Evolutionary conservation across 2,329 filamentous ascomycete genomes (phyloP), one percentile per base, ranked within the genome.

Genomic region (Bipolaris gigantea): DNA sequence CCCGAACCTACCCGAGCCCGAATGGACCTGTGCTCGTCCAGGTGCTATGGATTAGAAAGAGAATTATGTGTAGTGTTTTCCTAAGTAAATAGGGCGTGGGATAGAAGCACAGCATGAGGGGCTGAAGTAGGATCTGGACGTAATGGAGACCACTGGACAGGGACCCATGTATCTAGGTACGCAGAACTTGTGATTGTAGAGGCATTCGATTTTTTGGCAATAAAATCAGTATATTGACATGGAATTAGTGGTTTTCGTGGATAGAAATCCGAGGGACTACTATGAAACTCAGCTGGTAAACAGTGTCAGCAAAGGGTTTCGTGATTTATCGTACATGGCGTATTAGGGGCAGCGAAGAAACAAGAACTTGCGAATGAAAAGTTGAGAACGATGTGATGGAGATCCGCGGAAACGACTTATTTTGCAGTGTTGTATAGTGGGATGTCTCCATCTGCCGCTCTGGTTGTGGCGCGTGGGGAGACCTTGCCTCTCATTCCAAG

Each of bases 401-500:
- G 6, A n/a, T 45, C 35, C 19, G 42, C 15, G 33, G 23, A 43
- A 7, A 27, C 18, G n/a, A 27, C 41, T 46, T 62, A 69, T 42
- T 60, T 70, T 13, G 42, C 40, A 41, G 67, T 42, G 41, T 57
- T 43, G 45, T 67, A 59, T 53, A 70, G 48, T 18, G 61, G 57
- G 9, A 66, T 41, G 4, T 70, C 64, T 18, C 61, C 59, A 16
- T 48, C 43, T 30, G 63, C 63, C 11, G 61, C 61, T 32, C 63
- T 57, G 48, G 43, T 18, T 30, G 35, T 21, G 36, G 43, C 23
- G 27, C 35, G 19, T 38, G 32, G 39, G n/a, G 62, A 61, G 36
- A 69, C 65, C 57, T 75, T 76, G 11, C 78, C 78, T 36, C 46
- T 67, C 63, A 64, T 72, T 1, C 75, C 73, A 53, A 77, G 52